phyloP scores from a whole-genome alignment of 2,329 filamentous ascomycete species.

The Exophiala sp. region DNA sequence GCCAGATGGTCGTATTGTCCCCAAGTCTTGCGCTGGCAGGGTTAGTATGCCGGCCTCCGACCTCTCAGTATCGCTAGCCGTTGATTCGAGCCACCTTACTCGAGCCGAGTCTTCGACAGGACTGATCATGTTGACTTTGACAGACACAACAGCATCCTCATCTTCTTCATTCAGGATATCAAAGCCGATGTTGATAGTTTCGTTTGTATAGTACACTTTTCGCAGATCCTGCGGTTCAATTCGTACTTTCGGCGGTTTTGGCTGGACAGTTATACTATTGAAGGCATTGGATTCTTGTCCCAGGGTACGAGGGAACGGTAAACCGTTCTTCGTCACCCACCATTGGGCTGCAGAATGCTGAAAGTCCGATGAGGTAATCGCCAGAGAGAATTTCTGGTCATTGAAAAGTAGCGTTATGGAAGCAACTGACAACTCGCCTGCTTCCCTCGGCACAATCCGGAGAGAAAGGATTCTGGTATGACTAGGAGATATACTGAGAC shows the following conservation, averaged over 20 bases:
- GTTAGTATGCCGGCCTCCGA: constrained; percentile 12
- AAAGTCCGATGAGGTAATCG: constrained; percentile 57
- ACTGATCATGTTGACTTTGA: constrained; percentile 67
- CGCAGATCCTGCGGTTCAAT: constrained; percentile 62
- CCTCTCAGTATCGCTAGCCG: constrained; percentile 31
- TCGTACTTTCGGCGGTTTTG: constrained; percentile 88
- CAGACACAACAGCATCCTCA: constrained; percentile 66
- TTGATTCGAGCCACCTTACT: constrained; percentile 44
- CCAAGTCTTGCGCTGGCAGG: constrained; percentile 14
- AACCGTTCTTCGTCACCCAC: constrained; percentile 41
- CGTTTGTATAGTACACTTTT: constrained; percentile 80
- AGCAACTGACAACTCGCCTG: constrained; percentile 68
- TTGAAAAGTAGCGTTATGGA: constrained; percentile 63
- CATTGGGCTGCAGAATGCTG: constrained; percentile 36
- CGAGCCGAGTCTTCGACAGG: constrained; percentile 45
- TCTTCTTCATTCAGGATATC: constrained; percentile 79
- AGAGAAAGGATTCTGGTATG: constrained; percentile 70
- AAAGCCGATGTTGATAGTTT: constrained; percentile 66
- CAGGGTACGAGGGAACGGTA: constrained; percentile 36
- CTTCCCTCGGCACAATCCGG: constrained; percentile 70
- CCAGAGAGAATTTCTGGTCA: constrained; percentile 63
- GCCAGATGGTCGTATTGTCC: constrained; percentile 33
- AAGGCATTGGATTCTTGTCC: constrained; percentile 45
- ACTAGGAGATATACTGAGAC: constrained; percentile 65
- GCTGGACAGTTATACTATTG: constrained; percentile 67